A percentile compares a stretch with the other conserved stretches of the same genome.
Evolutionary conservation across 352 stramenopile genomes (phyloP).

Genomic region (Globisporangium mamillatum): DNA sequence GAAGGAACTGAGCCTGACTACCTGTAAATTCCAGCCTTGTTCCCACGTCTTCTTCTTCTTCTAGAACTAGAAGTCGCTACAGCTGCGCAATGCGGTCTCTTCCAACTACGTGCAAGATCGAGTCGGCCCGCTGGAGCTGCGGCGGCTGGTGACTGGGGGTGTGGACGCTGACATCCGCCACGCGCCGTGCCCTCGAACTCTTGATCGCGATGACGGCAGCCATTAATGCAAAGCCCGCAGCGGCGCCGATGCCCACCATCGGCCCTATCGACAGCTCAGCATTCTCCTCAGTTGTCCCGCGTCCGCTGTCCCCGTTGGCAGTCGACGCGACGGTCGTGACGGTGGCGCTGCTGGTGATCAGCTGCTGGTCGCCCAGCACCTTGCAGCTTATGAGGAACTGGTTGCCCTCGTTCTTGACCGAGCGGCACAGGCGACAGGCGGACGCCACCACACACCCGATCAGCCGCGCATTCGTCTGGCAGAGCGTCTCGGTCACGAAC

Average conservation of each 20-base stretch:
- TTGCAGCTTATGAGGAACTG: constrained; percentile 56
- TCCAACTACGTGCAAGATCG: constrained; percentile 8
- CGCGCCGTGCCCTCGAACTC: neutral
- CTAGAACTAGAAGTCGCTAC: neutral
- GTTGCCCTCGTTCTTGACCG: constrained; percentile 57
- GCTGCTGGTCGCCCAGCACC: constrained; percentile 28
- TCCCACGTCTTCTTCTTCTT: neutral
- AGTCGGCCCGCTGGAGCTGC: constrained; percentile 9
- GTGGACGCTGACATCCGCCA: neutral
- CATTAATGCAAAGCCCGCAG: neutral
- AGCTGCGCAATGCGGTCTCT: constrained; percentile 17
- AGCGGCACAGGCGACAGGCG: constrained; percentile 50
- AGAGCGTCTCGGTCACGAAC: constrained; percentile 41
- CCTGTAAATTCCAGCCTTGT: neutral
- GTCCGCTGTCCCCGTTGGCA: neutral
- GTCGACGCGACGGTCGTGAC: constrained; percentile 6
- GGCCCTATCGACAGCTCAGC: neutral
- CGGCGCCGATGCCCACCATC: neutral
- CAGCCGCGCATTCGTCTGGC: constrained; percentile 27
- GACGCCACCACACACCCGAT: constrained; percentile 43
- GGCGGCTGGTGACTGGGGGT: neutral
- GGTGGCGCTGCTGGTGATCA: neutral
- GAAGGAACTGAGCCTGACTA: neutral
- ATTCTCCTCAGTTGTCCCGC: neutral
- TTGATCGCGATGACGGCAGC: constrained; percentile 25